These are phyloP conservation scores for Penicillium sp. DNA, from an alignment of 2,329 filamentous ascomycete species.

Conservation along the genomic window DNA sequence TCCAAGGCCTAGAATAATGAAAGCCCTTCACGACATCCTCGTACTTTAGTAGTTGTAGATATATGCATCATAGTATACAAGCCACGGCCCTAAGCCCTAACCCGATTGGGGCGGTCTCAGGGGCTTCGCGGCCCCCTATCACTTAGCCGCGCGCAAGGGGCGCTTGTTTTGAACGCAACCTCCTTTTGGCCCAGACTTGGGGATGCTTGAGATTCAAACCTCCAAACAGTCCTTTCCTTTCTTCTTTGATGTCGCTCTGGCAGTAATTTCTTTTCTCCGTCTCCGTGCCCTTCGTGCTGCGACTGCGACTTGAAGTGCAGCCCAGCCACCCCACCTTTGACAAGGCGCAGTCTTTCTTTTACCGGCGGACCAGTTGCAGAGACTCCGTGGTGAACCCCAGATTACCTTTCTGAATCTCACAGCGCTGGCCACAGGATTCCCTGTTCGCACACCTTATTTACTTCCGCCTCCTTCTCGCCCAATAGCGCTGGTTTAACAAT, in stretches of 20 bases:
- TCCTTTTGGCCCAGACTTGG: conserved; percentile 38
- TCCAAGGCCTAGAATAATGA: too few species aligned
- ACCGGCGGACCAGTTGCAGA: conserved; percentile 13
- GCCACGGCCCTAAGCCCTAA: conserved; percentile 2
- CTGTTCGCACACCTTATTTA: conserved; percentile 10
- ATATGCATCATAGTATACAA: too few species aligned
- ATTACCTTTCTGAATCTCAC: conserved; percentile 1
- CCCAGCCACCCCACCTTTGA: conserved; percentile 22
- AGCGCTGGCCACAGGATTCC: not conserved
- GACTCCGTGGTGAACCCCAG: conserved; percentile 7
- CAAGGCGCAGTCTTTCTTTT: conserved; percentile 31
- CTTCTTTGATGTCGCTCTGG: not conserved
- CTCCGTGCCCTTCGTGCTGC: conserved; percentile 24
- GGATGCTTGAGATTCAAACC: conserved; percentile 23
- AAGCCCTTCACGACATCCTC: too few species aligned
- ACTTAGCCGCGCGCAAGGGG: conserved; percentile 44
- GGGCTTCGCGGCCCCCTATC: conserved; percentile 15
- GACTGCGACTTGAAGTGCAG: conserved; percentile 26
- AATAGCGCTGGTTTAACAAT: conserved; percentile 23
- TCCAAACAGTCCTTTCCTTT: conserved; percentile 1
- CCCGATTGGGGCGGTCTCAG: conserved; percentile 15
- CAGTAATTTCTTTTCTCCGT: conserved; percentile 16
- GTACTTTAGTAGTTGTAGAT: too few species aligned
- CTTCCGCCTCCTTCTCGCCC: not conserved
- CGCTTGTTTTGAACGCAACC: conserved; percentile 40